These are phyloP conservation scores for Trichoderma citrinoviride DNA, from an alignment of 2,329 filamentous ascomycete species.

Conservation along the genomic window DNA sequence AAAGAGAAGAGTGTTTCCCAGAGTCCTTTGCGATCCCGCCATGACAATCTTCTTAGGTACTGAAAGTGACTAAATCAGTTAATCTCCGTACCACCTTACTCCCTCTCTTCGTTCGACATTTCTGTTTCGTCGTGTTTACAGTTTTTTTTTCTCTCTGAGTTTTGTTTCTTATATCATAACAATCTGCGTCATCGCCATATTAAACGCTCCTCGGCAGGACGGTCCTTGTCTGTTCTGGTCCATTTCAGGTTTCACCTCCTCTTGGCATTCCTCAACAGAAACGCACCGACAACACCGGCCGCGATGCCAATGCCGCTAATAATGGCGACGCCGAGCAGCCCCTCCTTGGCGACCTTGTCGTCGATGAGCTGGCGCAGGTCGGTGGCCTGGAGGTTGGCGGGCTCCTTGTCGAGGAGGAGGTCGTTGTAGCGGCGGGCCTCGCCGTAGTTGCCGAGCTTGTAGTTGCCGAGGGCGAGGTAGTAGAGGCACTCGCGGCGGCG, in stretches of 20 bases:
- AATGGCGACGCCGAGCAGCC: slow-evolving; percentile 90
- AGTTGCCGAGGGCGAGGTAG: slow-evolving; percentile 95
- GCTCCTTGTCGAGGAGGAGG: slow-evolving; percentile 84
- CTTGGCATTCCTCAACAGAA: slow-evolving; percentile 75
- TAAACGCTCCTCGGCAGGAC: no score
- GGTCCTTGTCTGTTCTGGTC: no score
- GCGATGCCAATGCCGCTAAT: slow-evolving; percentile 89
- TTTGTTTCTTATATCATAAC: neutral
- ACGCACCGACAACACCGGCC: slow-evolving; percentile 86
- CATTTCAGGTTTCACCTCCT: slow-evolving; percentile 42
- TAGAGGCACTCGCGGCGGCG: slow-evolving; percentile 96
- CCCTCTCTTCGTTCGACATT: neutral
- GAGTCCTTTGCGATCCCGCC: neutral
- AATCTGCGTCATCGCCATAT: neutral
- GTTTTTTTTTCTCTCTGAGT: slow-evolving; percentile 20
- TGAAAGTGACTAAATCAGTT: neutral
- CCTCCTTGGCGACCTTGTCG: slow-evolving; percentile 93
- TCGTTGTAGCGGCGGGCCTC: slow-evolving; percentile 96
- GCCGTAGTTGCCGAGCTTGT: slow-evolving; percentile 96
- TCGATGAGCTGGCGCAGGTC: slow-evolving; percentile 88
- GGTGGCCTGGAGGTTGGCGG: slow-evolving; percentile 82
- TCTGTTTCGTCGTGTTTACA: neutral
- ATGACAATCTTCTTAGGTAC: neutral
- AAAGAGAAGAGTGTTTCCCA: neutral
- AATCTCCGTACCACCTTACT: neutral